These are phyloP conservation scores for Endocalyx cinctus DNA, from an alignment of 2,329 filamentous ascomycete species.

Conservation along the genomic window DNA sequence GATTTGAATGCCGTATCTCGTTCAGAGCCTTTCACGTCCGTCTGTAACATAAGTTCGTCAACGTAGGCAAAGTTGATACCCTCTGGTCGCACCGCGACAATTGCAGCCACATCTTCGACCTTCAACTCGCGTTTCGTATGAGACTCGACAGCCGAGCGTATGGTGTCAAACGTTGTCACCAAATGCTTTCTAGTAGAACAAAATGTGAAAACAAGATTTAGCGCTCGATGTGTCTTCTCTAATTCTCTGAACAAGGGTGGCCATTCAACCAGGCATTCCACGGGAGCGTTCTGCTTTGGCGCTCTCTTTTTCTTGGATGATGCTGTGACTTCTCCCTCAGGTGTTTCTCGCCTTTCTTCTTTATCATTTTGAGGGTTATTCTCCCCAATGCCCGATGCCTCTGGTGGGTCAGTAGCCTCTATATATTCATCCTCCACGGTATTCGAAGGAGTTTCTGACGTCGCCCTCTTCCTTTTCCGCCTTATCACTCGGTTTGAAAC, in stretches of 20 bases:
- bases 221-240: conserved; percentile 71
- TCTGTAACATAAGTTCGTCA: conserved; percentile 75
- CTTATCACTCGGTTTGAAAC: conserved; percentile 35
- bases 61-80: conserved; percentile 83
- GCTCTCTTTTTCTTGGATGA: conserved; percentile 12
- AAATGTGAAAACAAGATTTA: conserved; percentile 94
- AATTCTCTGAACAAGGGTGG: conserved; percentile 69
- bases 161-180: conserved; percentile 84
- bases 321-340: no score
- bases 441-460: conserved; percentile 19
- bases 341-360: no score
- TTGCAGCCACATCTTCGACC: conserved; percentile 75
- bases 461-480: conserved; percentile 34
- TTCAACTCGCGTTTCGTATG: conserved; percentile 69
- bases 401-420: no score
- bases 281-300: conserved; percentile 8
- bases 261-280: conserved; percentile 54
- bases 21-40: conserved; percentile 68
- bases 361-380: no score
- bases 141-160: conserved; percentile 77
- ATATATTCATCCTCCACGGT: no score
- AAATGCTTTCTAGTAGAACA: conserved; percentile 90
- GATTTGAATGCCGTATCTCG: conserved; percentile 61
- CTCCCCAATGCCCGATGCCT: no score
- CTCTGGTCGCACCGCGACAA: conserved; percentile 72